phyloP scores from a whole-genome alignment of 2,329 filamentous ascomycete species.

The Epichloe sibirici region DNA sequence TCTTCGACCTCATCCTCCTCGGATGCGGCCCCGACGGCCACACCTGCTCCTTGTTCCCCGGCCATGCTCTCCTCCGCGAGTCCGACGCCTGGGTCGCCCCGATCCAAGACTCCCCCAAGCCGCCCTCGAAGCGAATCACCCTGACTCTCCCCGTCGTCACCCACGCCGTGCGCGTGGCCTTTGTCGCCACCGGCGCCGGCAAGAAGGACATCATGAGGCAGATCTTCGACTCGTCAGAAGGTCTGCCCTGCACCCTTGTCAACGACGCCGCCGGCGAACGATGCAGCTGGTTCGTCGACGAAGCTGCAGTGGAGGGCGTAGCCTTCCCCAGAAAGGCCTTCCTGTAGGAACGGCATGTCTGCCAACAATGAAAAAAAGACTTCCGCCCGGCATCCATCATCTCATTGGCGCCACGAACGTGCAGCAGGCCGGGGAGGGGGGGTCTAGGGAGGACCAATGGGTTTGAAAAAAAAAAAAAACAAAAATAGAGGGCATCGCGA shows the following conservation, averaged over 20 bases:
- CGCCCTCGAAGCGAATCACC: constrained; percentile 80
- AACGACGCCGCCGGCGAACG: constrained; percentile 76
- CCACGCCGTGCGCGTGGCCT: constrained; percentile 76
- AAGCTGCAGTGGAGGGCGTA: constrained; percentile 74
- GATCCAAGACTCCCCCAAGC: constrained; percentile 94
- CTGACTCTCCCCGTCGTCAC: constrained; percentile 83
- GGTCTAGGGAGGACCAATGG: background rate
- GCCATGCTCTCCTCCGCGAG: constrained; percentile 76
- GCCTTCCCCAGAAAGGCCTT: constrained; percentile 65
- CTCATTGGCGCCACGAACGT: background rate
- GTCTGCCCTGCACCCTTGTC: constrained; percentile 72
- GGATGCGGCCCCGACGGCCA: constrained; percentile 94
- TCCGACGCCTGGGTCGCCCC: constrained; percentile 82
- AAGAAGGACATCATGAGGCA: constrained; percentile 89
- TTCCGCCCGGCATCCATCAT: background rate
- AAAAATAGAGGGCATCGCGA: too few relatives aligned
- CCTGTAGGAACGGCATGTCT: constrained; percentile 21
- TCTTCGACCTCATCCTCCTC: constrained; percentile 88
- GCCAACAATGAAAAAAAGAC: background rate
- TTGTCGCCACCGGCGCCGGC: constrained; percentile 76
- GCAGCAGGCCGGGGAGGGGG: background rate
- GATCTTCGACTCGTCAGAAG: constrained; percentile 70
- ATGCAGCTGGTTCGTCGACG: constrained; percentile 92
- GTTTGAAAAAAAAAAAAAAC: too few relatives aligned
- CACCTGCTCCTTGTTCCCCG: constrained; percentile 92